Evolutionary conservation across 2,329 filamentous ascomycete genomes (phyloP).

Genomic region (Aspergillus sp.): DNA sequence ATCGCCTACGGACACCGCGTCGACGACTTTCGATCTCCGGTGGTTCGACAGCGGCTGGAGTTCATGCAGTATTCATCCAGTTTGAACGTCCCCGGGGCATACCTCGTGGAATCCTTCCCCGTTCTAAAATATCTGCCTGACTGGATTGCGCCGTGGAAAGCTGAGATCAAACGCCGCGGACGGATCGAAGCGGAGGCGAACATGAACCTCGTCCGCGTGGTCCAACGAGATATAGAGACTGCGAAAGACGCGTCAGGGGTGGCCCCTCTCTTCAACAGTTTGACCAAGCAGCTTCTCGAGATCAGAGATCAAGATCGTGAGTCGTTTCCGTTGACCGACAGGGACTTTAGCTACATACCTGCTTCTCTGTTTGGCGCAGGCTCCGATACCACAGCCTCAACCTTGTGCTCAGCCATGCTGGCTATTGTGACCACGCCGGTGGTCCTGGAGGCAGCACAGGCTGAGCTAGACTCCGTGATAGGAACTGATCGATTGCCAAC

Average conservation of each 20-base stretch:
- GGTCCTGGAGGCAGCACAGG: neutral
- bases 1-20: neutral
- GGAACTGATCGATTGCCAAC: neutral
- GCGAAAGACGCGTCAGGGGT: too few relatives aligned
- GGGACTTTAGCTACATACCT: neutral
- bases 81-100: neutral
- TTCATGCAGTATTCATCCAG: neutral
- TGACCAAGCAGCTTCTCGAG: neutral
- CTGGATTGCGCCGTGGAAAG: neutral
- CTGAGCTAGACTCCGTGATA: neutral
- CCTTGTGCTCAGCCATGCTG: neutral
- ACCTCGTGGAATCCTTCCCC: neutral
- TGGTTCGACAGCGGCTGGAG: neutral
- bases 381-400: neutral
- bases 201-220: too few relatives aligned
- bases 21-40: neutral
- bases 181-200: neutral
- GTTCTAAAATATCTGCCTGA: neutral
- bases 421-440: neutral
- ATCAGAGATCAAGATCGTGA: neutral
- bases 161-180: neutral
- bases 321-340: neutral
- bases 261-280: neutral
- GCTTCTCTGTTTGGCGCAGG: neutral
- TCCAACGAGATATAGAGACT: too few relatives aligned